Base-by-base conservation (phyloP, 2,329 filamentous ascomycete genomes). In the Dactylellina sp. region DNA sequence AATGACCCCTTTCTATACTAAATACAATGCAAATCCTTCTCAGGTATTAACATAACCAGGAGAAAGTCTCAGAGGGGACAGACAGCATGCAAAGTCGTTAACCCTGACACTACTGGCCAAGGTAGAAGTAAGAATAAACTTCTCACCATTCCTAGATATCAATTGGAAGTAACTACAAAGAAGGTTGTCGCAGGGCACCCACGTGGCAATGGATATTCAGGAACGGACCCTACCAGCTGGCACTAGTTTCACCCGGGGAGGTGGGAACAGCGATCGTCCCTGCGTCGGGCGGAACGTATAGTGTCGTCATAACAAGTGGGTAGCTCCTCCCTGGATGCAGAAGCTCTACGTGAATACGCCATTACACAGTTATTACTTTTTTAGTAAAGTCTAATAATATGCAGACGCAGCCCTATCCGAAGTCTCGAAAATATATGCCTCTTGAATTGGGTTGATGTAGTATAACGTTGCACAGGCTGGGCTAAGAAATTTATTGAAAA, bases 191-290 rank as follows among this genome's bases (percentile, higher is more conserved):
- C 68, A 53, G 60, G 60, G 28, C 16, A 49, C 49, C 68, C 68
- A 72, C 68, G 68, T 72, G 68, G 60, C 3, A 4, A 4, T 9
- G 50, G 59, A 60, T 60, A 47, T 47, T 65, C 60, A 72, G 55
- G 53, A 42, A 72, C 52, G 32, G 24, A 57, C 60, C 44, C 50
- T 59, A 42, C 44, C 57, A 37, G 32, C 39, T 57, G 49, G 47
- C 35, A 46, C 49, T 61, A 53, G 59, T 60, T n/a, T 37, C 16
- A 50, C 46, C 60, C 60, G 44, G 66, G 66, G 42, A 64, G 52
- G 57, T 64, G 66, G 66, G 52, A 64, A 39, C 37, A 49, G 18
- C 22, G 66, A 64, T 71, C 57, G 40, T 20, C 64, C 55, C 46
- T 55, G 57, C 57, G 28, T 32, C 49, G 56, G 65, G 50, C 16